Evolutionary conservation across 1,139 yeast species (phyloP).

Genomic region (Hemisphaericaspora xylanilytica): DNA sequence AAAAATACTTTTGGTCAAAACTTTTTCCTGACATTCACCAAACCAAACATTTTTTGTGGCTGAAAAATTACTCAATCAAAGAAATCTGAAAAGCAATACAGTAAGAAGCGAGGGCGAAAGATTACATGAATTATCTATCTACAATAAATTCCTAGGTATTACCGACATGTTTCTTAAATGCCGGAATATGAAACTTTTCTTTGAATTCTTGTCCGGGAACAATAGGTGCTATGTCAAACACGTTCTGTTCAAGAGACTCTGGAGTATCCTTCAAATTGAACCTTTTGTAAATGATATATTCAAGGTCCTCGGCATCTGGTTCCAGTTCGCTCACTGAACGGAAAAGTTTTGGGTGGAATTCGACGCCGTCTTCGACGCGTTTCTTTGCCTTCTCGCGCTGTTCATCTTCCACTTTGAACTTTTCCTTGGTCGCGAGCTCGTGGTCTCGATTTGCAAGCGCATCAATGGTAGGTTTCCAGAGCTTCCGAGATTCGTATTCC

Average conservation of each 20-base stretch:
- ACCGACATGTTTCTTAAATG: constrained; percentile 44
- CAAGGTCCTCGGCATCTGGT: constrained; percentile 31
- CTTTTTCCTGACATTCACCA: too few species aligned
- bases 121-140: too few species aligned
- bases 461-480: constrained; percentile 80
- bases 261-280: constrained; percentile 40
- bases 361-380: constrained; percentile 74
- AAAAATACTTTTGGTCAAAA: too few species aligned
- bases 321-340: constrained; percentile 29
- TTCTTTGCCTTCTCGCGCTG: constrained; percentile 75
- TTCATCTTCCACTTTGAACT: constrained; percentile 76
- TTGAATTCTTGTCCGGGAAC: constrained; percentile 73
- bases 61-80: too few species aligned
- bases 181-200: constrained; percentile 66
- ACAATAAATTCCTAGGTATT: too few species aligned
- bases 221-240: constrained; percentile 67
- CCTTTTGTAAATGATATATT: constrained; percentile 63
- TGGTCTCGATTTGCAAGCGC: constrained; percentile 80
- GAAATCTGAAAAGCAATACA: too few species aligned
- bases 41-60: too few species aligned
- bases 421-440: constrained; percentile 79
- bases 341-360: constrained; percentile 79
- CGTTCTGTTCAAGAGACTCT: constrained; percentile 50
- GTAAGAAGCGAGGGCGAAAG: too few species aligned
- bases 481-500: constrained; percentile 70